Percentiles rank a stretch among this genome's conserved stretches.
Conservation (phyloP, 176 grass and related monocot genomes). For the Aegilops speltoides region DNA sequence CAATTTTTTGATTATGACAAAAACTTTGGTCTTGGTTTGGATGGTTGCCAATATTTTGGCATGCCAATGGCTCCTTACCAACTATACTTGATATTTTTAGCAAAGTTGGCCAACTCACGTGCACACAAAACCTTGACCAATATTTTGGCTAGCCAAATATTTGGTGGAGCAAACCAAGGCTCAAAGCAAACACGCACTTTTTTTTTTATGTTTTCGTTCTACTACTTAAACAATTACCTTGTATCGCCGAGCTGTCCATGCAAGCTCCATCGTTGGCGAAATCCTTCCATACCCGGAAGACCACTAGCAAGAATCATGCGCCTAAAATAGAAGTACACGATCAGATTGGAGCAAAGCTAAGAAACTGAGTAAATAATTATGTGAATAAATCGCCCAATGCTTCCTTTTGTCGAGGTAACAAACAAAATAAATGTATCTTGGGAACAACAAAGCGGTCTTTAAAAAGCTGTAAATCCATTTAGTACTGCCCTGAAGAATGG, state of each 20-base stretch:
- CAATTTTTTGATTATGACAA: too few species aligned
- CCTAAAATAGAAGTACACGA: conserved; percentile 41
- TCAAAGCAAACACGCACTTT: not conserved
- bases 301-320: conserved; percentile 78
- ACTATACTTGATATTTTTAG: too few species aligned
- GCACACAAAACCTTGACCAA: too few species aligned
- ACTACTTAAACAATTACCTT: conserved; percentile 43
- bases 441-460: not conserved
- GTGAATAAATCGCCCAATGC: not conserved
- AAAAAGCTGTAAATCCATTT: not conserved
- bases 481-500: not conserved
- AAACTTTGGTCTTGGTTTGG: too few species aligned
- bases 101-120: too few species aligned
- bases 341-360: conserved; percentile 11
- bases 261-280: conserved; percentile 84
- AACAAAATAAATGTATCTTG: not conserved
- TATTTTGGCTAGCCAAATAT: too few species aligned
- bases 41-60: too few species aligned
- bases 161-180: too few species aligned
- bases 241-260: conserved; percentile 67
- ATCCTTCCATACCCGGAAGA: conserved; percentile 79
- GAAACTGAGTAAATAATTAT: not conserved
- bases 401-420: not conserved
- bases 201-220: not conserved
- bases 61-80: too few species aligned